phyloP scores from a whole-genome alignment of 2,329 filamentous ascomycete species.

The Talaromyces sp. region DNA sequence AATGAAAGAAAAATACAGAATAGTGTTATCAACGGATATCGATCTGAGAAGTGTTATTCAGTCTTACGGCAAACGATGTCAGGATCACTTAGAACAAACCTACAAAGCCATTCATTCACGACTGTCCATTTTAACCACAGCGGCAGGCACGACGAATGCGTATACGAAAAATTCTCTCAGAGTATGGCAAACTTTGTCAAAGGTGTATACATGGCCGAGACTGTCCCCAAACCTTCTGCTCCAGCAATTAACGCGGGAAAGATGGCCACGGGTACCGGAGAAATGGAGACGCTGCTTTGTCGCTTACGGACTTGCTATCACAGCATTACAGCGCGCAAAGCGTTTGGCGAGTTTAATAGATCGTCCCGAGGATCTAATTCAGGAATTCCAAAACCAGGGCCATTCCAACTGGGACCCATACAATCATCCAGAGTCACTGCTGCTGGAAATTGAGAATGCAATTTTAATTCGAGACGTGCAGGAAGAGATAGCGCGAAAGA shows the following conservation, averaged over 20 bases:
- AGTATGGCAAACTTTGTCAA: neutral
- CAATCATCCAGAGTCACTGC: neutral
- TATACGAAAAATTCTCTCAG: neutral
- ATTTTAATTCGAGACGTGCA: neutral
- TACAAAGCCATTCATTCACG: neutral
- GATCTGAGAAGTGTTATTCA: neutral
- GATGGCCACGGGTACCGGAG: neutral
- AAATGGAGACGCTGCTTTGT: neutral
- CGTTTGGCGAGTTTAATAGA: neutral
- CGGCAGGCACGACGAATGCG: neutral
- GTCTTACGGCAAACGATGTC: neutral
- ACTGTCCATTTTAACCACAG: neutral
- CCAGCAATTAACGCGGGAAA: neutral
- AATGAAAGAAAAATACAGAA: neutral
- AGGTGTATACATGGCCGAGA: neutral
- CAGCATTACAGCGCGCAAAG: neutral
- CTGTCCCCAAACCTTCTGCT: neutral
- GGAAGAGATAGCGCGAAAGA: neutral
- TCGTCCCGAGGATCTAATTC: neutral
- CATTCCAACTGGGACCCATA: neutral
- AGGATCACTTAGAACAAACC: neutral
- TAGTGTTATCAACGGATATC: neutral
- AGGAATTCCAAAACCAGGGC: neutral
- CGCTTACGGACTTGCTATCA: neutral
- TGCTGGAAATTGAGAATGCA: neutral